Base-by-base conservation (phyloP, 176 grass and related monocot genomes). In the Alloteropsis semialata region DNA sequence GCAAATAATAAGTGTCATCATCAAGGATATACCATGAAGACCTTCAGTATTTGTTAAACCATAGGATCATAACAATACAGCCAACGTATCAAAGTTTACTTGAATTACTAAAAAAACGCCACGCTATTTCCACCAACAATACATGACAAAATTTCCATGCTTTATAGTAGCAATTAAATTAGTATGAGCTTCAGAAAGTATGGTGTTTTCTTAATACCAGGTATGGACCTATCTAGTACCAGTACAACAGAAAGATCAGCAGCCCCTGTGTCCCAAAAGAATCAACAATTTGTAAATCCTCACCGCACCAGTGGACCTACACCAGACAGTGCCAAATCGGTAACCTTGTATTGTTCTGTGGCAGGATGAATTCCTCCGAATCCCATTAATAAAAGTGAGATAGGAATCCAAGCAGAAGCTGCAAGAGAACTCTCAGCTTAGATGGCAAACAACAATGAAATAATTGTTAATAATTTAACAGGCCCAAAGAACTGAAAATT, bases 361-460 rank as follows among this genome's bases (percentile, higher is more conserved):
- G 33, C 51, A 67, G 37, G n/a, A 27, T 33, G 24, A 49, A 81
- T 81, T 71, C 15, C 63, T 64, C 63, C 19, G 24, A 69, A 81
- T 25, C 34, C 45, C 27, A 37, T 70, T 21, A 29, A 32, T 54
- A 81, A 53, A 81, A 44, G 16, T 43, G 28, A 62, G 33, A 61
- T 25, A 62, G 10, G 62, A 53, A 64, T 77, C 64, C 78, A 56
- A 61, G 45, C 78, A 77, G 55, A 41, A 72, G 64, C 88, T 86
- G 78, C 79, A 76, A 78, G 25, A 55, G 36, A 30, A 76, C 54
- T 22, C 69, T 82, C 56, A 66, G 43, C 27, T 78, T 37, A 72
- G 42, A 49, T 38, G 49, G 6, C 2, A 18, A 45, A 1, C 44
- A 72, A 60, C 68, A 55, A 28, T 0, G 9, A 70, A 74, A 57